These are phyloP conservation scores for Aureobasidium leucospermi DNA, from an alignment of 2,329 filamentous ascomycete genomes.

Conservation along the genomic window DNA sequence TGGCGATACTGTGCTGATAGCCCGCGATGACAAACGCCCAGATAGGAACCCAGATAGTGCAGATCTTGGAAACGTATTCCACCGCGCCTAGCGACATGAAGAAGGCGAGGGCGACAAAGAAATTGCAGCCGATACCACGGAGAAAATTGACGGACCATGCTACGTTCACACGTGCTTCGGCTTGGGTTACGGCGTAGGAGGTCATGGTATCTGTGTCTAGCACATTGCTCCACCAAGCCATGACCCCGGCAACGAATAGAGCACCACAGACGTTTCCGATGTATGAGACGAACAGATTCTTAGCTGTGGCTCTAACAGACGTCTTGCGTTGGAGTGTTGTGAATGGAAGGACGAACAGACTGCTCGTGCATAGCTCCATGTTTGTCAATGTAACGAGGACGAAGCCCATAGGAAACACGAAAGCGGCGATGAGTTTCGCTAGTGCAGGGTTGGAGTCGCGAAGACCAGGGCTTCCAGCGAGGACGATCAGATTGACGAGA, in stretches of 20 bases:
- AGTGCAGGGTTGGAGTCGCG: conserved; percentile 17
- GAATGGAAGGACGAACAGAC: conserved; percentile 20
- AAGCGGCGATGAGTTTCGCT: conserved; percentile 14
- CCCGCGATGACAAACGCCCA: conserved; percentile 19
- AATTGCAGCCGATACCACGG: conserved; percentile 24
- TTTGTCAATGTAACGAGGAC: conserved; percentile 18
- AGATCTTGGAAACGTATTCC: conserved; percentile 22
- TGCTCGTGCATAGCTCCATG: conserved; percentile 18
- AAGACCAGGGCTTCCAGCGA: conserved; percentile 23
- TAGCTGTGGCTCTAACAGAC: conserved; percentile 14
- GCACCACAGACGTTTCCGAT: conserved; percentile 15
- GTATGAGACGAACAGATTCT: conserved; percentile 18
- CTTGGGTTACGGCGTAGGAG: conserved; percentile 6
- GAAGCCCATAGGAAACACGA: conserved; percentile 18
- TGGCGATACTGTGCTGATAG: conserved; percentile 24
- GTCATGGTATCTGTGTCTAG: conserved; percentile 16
- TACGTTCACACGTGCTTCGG: neutral
- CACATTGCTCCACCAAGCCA: conserved; percentile 17
- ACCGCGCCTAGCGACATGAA: conserved; percentile 18
- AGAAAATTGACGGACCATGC: conserved; percentile 18
- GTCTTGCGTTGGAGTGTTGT: conserved; percentile 14
- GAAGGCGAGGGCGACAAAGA: conserved; percentile 21
- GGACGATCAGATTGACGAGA: conserved; percentile 29
- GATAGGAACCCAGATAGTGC: conserved; percentile 22
- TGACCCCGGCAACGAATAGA: conserved; percentile 18